Percentiles rank a stretch among this genome's conserved stretches.
Conservation (phyloP, 1,139 yeast species). For the Yamadazyma buinensis region DNA sequence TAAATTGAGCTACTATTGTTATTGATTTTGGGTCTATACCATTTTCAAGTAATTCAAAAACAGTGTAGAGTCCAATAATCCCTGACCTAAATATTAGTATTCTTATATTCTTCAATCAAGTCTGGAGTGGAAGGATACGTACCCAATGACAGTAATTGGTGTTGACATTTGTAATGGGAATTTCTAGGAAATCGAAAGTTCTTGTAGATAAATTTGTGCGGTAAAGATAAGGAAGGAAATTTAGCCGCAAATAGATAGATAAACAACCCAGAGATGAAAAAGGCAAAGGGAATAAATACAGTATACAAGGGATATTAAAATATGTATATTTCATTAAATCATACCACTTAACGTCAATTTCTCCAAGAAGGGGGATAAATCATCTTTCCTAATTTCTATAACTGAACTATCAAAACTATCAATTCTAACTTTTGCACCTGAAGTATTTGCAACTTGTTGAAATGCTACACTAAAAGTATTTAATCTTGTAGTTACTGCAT, state of each 20-base stretch:
- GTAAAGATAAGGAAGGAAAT: no score
- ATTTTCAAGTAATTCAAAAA: slow-evolving; percentile 16
- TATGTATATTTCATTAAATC: no score
- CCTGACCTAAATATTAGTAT: no score
- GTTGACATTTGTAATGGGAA: not conserved
- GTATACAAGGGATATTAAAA: no score
- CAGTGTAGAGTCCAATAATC: slow-evolving; percentile 25
- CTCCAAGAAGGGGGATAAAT: slow-evolving; percentile 83
- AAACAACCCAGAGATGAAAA: no score
- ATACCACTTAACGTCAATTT: slow-evolving; percentile 51
- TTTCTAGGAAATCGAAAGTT: not conserved
- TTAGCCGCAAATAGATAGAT: no score
- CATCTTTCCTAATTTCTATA: slow-evolving; percentile 85
- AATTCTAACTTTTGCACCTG: slow-evolving; percentile 85
- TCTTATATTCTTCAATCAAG: no score
- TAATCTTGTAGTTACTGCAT: slow-evolving; percentile 37
- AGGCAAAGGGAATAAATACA: no score
- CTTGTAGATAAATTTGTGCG: no score
- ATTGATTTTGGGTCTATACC: slow-evolving; percentile 15
- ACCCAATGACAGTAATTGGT: slow-evolving; percentile 3
- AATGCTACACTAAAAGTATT: slow-evolving; percentile 90
- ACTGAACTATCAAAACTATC: slow-evolving; percentile 95
- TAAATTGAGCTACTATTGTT: slow-evolving; percentile 17
- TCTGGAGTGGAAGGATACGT: no score
- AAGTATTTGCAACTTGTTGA: slow-evolving; percentile 74